A percentile compares a stretch with the other conserved stretches of the same genome.
Conservation (phyloP, 2,329 filamentous ascomycete genomes). For the Venturia nashicola region DNA sequence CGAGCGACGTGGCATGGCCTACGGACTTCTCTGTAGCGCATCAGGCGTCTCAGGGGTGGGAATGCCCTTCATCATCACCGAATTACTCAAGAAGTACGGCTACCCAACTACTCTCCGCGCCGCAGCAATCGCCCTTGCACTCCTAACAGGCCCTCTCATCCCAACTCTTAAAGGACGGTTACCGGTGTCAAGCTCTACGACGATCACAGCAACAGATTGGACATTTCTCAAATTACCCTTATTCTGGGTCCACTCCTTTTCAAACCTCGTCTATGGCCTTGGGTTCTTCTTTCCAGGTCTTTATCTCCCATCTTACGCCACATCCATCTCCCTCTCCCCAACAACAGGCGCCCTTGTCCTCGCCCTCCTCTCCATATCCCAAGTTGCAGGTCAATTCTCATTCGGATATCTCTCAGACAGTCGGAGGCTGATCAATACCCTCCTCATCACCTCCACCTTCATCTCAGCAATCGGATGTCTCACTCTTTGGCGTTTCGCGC, state of each 20-base stretch:
- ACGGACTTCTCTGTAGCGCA: constrained; percentile 21
- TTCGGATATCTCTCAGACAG: constrained; percentile 7
- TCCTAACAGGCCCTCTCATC: constrained; percentile 7
- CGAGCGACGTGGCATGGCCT: constrained; percentile 26
- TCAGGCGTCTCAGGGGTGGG: constrained; percentile 18
- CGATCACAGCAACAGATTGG: constrained; percentile 1
- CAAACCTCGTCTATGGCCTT: constrained; percentile 9
- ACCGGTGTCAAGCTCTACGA: not conserved
- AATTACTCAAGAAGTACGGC: constrained; percentile 6
- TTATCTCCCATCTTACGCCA: constrained; percentile 6
- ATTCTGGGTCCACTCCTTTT: constrained; percentile 8
- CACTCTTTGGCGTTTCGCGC: constrained; percentile 6
- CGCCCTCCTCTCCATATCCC: not conserved
- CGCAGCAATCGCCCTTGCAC: not conserved
- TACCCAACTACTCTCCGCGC: constrained; percentile 9
- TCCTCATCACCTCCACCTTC: constrained; percentile 8
- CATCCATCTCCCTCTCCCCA: not conserved
- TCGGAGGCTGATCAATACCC: not conserved
- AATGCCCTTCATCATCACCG: constrained; percentile 8
- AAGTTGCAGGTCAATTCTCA: constrained; percentile 3
- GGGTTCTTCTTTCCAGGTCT: constrained; percentile 9
- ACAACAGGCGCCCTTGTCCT: constrained; percentile 5
- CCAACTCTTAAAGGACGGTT: not conserved
- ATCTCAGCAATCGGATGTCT: not conserved
- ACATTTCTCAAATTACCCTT: not conserved